Percentiles rank a stretch among this genome's conserved stretches.
These are phyloP conservation scores for Paratrypanosoma confusum DNA, from an alignment of 208 protist genomes.

Conservation along the genomic window DNA sequence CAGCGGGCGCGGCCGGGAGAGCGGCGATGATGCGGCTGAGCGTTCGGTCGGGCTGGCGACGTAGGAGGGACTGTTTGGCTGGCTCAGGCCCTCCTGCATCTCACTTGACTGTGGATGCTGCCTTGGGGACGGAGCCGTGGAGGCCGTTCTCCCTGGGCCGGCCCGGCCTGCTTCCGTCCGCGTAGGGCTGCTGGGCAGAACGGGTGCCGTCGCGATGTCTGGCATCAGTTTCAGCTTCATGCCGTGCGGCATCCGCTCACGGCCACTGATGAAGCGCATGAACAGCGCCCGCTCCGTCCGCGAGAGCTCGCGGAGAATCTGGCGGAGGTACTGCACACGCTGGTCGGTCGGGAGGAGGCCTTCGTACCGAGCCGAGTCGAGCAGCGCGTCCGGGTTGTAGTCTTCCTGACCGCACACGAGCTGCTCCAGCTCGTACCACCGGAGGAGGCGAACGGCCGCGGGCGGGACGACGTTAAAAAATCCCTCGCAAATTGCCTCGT, in stretches of 20 bases:
- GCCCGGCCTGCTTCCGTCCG: no score
- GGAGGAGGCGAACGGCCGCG: conserved; percentile 43
- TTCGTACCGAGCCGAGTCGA: conserved; percentile 76
- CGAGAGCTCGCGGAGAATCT: conserved; percentile 68
- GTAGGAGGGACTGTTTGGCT: not conserved
- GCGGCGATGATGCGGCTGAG: no score
- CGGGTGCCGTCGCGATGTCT: conserved; percentile 14
- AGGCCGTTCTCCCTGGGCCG: not conserved
- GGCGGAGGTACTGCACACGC: conserved; percentile 67
- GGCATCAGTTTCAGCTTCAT: conserved; percentile 77
- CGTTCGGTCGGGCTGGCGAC: not conserved
- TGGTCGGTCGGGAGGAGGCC: conserved; percentile 30
- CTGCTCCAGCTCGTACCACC: conserved; percentile 87
- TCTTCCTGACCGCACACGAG: conserved; percentile 83
- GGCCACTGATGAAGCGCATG: conserved; percentile 88
- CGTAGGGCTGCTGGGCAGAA: not conserved
- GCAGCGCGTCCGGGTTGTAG: conserved; percentile 82
- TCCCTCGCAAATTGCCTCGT: conserved; percentile 67
- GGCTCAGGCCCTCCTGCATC: not conserved
- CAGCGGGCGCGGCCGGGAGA: not conserved
- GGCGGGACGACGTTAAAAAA: conserved; percentile 82
- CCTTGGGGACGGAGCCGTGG: not conserved
- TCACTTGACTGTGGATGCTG: no score
- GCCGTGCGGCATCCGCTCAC: conserved; percentile 65
- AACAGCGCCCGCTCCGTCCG: conserved; percentile 73